Evolutionary conservation across 768 basidiomycete genomes (phyloP), one percentile per base, ranked within the genome.

Genomic region (Amanita jacksonii): DNA sequence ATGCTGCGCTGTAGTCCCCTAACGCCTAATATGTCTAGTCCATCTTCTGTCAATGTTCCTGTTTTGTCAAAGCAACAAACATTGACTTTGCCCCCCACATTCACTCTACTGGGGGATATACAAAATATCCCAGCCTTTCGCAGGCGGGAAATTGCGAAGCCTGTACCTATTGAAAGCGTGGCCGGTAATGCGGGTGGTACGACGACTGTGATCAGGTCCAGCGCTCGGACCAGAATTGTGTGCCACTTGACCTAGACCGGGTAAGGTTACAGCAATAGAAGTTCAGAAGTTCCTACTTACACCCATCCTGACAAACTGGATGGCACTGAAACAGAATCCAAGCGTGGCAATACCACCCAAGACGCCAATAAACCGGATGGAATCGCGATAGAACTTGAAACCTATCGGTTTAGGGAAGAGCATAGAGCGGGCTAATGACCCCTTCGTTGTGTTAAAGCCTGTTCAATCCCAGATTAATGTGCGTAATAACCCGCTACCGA

Each of bases 21-120:
- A 13, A 96, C 84, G 12, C 96, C 96, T 36, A 99, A 80, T 35
- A 99, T 91, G 58, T 99, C 96, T 38, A 99, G 71, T 0, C 94
- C 96, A 51, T 99, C 96, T 62, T 99, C 96, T 1, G 96, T 99
- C 18, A 99, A 72, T 7, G 96, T 99, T 6, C 96, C 96, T 1
- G 96, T 99, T 66, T 99, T 99, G 69, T 99, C 96, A 55, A 99
- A 99, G 57, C 93, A 97, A 54, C 91, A 91, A 8, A 98, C 84
- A 51, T 98, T 97, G 64, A 98, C 71, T 65, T 96, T 93, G 8
- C 96, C 96, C 1, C 81, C 89, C 36, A 99, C 77, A 54, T 99
- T 99, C 54, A 99, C 86, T 37, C 96, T 71, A 52, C 82, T 92
- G 0, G 96, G 96, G 0, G 96, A 91, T 49, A 97, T 98, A 61